These are phyloP conservation scores for Solanum sitiens DNA, from an alignment of 257 asterid species.

Conservation along the genomic window DNA sequence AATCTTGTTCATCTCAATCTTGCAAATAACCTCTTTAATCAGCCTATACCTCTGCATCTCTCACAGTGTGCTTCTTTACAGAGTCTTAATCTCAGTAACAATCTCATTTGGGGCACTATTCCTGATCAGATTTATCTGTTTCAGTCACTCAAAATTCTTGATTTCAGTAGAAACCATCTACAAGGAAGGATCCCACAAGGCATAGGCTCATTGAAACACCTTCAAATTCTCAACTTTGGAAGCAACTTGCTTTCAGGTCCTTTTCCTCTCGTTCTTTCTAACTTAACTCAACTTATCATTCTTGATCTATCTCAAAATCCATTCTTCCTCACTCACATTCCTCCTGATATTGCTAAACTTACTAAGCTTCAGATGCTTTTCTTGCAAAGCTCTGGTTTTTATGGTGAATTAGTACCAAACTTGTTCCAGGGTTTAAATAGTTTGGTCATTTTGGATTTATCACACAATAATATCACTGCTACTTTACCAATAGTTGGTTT, in stretches of 20 bases:
- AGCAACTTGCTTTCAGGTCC: constrained; percentile 66
- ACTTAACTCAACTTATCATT: constrained; percentile 49
- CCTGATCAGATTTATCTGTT: constrained; percentile 70
- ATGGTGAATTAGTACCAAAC: constrained; percentile 43
- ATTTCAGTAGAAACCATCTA: constrained; percentile 61
- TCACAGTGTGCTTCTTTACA: constrained; percentile 48
- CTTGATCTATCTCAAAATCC: constrained; percentile 77
- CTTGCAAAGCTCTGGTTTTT: constrained; percentile 60
- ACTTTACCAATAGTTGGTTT: constrained; percentile 28
- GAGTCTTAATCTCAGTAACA: constrained; percentile 51
- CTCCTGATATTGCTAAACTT: constrained; percentile 37
- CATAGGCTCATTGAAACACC: constrained; percentile 46
- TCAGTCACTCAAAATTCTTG: constrained; percentile 39
- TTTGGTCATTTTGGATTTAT: constrained; percentile 49
- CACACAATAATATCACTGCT: constrained; percentile 65
- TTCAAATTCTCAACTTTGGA: constrained; percentile 52
- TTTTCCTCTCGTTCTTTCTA: constrained; percentile 50
- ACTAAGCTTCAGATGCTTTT: constrained; percentile 47
- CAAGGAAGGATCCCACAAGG: constrained; percentile 67
- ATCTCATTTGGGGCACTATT: constrained; percentile 80
- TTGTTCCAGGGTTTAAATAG: constrained; percentile 45
- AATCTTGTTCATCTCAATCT: constrained; percentile 50
- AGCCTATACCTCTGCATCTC: constrained; percentile 71
- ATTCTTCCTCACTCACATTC: constrained; percentile 62
- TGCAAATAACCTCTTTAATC: constrained; percentile 63